Percentiles rank a stretch among this genome's conserved stretches.
phyloP scores from a whole-genome alignment of 116 monocot genomes.

The Trichopus zeylanicus region DNA sequence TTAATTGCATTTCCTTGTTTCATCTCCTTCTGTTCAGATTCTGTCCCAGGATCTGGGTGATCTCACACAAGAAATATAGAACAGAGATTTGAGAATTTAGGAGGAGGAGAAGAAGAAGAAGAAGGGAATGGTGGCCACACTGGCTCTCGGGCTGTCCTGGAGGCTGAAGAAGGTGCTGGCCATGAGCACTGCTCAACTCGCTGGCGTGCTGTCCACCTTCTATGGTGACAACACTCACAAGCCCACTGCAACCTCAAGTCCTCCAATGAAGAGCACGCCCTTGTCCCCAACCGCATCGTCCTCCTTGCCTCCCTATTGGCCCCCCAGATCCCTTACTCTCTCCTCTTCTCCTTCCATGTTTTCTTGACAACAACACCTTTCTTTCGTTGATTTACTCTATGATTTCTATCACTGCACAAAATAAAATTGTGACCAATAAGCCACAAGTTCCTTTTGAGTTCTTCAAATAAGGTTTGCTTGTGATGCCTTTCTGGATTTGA shows the following conservation, averaged over 20 bases:
- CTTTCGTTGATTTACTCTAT: too few relatives aligned
- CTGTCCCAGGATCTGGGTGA: too few relatives aligned
- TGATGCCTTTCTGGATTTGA: too few relatives aligned
- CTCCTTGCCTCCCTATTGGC: slow-evolving; percentile 76
- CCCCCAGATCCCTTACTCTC: slow-evolving; percentile 32
- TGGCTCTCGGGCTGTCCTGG: slow-evolving; percentile 64
- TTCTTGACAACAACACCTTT: too few relatives aligned
- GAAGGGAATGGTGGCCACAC: slow-evolving; percentile 23
- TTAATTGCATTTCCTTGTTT: too few relatives aligned
- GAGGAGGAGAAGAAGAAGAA: too few relatives aligned
- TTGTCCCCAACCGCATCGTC: slow-evolving; percentile 69
- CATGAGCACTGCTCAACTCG: slow-evolving; percentile 72
- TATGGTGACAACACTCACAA: slow-evolving; percentile 73
- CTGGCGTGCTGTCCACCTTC: slow-evolving; percentile 80
- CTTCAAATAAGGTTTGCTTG: too few relatives aligned
- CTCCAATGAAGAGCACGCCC: slow-evolving; percentile 65
- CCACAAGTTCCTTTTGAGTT: too few relatives aligned
- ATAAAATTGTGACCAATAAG: slow-evolving; percentile 85
- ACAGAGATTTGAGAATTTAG: too few relatives aligned
- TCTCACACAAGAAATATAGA: too few relatives aligned
- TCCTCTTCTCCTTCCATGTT: neutral
- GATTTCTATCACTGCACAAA: slow-evolving; percentile 49
- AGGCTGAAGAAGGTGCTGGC: slow-evolving; percentile 94
- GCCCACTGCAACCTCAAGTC: slow-evolving; percentile 82
- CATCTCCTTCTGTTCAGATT: too few relatives aligned